Evolutionary conservation across 2,329 filamentous ascomycete species (phyloP).

Genomic region (Colletotrichum cereale): DNA sequence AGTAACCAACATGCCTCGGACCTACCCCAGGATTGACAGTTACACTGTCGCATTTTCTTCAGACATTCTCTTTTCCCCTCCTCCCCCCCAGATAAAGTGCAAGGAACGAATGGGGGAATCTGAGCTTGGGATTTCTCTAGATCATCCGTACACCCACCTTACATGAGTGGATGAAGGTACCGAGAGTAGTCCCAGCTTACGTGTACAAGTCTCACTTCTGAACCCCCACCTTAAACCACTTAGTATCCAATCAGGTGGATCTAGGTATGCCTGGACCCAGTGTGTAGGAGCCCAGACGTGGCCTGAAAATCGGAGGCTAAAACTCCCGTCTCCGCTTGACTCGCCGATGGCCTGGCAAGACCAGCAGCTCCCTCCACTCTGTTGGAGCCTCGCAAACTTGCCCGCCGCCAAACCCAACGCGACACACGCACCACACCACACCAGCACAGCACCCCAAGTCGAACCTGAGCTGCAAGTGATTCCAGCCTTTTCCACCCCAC

Average conservation of each 20-base stretch:
- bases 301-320: conserved; percentile 36
- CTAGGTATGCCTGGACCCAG: neutral
- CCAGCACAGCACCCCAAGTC: conserved; percentile 2
- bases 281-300: conserved; percentile 8
- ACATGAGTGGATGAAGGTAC: neutral
- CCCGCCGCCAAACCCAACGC: conserved; percentile 31
- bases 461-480: conserved; percentile 28
- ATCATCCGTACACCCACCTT: neutral
- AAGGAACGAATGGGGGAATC: neutral
- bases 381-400: conserved; percentile 30
- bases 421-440: conserved; percentile 11
- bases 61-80: neutral
- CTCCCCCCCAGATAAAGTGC: neutral
- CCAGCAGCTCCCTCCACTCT: conserved; percentile 8
- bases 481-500: conserved; percentile 40
- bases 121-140: neutral
- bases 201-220: neutral
- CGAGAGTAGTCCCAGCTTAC: neutral
- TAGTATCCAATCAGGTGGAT: conserved; percentile 2
- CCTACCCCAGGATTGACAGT: neutral
- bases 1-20: neutral
- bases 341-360: conserved; percentile 16
- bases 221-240: neutral
- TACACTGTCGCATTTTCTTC: neutral
- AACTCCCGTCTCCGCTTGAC: conserved; percentile 38